Conservation (phyloP, 805 yeast species). For the Tetrapisispora iriomotensis region DNA sequence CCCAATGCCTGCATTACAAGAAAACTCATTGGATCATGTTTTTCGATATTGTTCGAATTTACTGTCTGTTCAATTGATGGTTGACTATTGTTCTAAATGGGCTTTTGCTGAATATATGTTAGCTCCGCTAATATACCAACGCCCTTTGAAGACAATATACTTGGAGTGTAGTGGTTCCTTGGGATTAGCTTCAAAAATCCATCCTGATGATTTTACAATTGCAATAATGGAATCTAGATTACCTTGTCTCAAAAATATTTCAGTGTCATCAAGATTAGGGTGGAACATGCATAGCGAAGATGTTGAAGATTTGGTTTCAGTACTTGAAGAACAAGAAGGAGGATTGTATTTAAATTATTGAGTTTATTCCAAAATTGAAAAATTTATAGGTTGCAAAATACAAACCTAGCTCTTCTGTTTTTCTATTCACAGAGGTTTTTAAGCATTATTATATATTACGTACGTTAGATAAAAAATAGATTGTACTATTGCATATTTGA, state of each 20-base stretch:
- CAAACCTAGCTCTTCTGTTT: too few species aligned
- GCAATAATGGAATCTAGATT: conserved; percentile 73
- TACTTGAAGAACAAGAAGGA: conserved; percentile 66
- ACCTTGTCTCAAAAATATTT: conserved; percentile 53
- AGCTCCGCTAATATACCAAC: conserved; percentile 19
- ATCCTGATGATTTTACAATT: conserved; percentile 80
- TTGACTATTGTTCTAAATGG: conserved; percentile 59
- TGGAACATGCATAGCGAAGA: conserved; percentile 68
- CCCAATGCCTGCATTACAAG: conserved; percentile 77
- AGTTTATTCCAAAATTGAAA: not conserved
- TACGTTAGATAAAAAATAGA: too few species aligned
- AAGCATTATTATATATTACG: too few species aligned
- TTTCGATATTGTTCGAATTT: conserved; percentile 73
- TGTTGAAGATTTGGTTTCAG: conserved; percentile 53
- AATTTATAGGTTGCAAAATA: not conserved
- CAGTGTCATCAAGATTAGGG: conserved; percentile 69
- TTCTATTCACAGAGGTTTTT: too few species aligned
- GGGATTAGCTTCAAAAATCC: conserved; percentile 74
- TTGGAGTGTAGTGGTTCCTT: conserved; percentile 79
- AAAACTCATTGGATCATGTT: conserved; percentile 61
- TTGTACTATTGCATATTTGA: too few species aligned
- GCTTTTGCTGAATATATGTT: conserved; percentile 40
- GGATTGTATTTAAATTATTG: conserved; percentile 50
- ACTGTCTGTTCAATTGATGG: conserved; percentile 52
- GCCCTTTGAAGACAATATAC: conserved; percentile 46